These are phyloP conservation scores for Perilla frutescens DNA, from an alignment of 257 asterid genomes.

Conservation along the genomic window DNA sequence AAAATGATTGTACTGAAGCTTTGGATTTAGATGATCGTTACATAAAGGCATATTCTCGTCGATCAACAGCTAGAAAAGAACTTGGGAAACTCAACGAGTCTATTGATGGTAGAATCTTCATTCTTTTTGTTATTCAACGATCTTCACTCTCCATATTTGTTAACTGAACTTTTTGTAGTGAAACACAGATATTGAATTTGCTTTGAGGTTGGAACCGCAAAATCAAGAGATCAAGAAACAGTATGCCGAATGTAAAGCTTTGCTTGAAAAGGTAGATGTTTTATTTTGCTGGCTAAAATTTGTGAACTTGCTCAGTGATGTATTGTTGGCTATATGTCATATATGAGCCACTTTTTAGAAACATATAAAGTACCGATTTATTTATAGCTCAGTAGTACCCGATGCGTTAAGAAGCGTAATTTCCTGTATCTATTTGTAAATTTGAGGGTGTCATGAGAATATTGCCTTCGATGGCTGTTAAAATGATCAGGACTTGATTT, in stretches of 20 bases:
- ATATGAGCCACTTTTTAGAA: slow-evolving; percentile 1
- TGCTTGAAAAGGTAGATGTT: slow-evolving; percentile 68
- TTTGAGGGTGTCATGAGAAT: slow-evolving; percentile 24
- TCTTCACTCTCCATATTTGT: slow-evolving; percentile 26
- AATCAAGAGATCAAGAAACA: slow-evolving; percentile 96
- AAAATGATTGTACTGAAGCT: slow-evolving; percentile 92
- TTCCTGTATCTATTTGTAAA: slow-evolving; percentile 1
- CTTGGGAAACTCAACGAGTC: slow-evolving; percentile 91
- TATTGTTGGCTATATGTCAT: neutral
- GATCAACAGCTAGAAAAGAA: slow-evolving; percentile 92
- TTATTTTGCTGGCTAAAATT: slow-evolving; percentile 20
- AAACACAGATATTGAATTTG: slow-evolving; percentile 83
- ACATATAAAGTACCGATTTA: slow-evolving; percentile 3
- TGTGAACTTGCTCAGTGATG: neutral
- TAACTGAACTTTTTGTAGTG: slow-evolving; percentile 41
- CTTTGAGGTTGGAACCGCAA: slow-evolving; percentile 87
- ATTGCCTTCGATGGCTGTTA: slow-evolving; percentile 24
- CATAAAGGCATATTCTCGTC: slow-evolving; percentile 95
- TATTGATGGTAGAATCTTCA: slow-evolving; percentile 65
- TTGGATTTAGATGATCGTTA: slow-evolving; percentile 88
- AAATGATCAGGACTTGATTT: slow-evolving; percentile 7
- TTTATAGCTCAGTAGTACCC: slow-evolving; percentile 4
- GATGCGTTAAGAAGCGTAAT: slow-evolving; percentile 3
- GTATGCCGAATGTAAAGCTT: slow-evolving; percentile 69
- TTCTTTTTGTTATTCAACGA: slow-evolving; percentile 6